These are phyloP conservation scores for Colletotrichum falcatum DNA, from an alignment of 2,329 filamentous ascomycete genomes.

Conservation along the genomic window DNA sequence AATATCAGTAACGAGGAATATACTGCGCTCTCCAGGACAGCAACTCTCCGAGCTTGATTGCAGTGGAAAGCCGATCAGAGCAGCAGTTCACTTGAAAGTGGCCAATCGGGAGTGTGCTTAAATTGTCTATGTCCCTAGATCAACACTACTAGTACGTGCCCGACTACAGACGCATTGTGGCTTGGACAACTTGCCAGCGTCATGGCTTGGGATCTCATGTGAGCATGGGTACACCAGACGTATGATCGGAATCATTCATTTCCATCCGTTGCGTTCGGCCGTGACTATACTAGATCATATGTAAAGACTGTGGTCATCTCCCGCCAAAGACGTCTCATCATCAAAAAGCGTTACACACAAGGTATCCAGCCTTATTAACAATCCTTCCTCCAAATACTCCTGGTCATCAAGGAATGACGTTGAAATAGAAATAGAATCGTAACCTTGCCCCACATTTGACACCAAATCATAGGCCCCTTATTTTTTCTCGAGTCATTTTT, in stretches of 20 bases:
- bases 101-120: no score
- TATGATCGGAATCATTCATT: neutral
- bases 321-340: neutral
- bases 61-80: neutral
- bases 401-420: constrained; percentile 12
- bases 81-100: neutral
- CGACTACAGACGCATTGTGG: no score
- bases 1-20: no score
- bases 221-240: neutral
- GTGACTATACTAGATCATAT: constrained; percentile 8
- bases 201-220: neutral
- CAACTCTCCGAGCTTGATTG: neutral
- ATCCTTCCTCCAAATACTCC: neutral
- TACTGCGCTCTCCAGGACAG: neutral
- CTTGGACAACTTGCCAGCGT: no score
- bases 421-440: constrained; percentile 19
- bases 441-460: neutral
- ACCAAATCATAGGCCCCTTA: constrained; percentile 9
- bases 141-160: no score
- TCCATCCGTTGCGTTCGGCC: constrained; percentile 18
- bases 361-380: constrained; percentile 34
- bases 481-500: constrained; percentile 23
- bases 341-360: constrained; percentile 30
- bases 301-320: constrained; percentile 29
- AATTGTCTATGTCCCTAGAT: no score